Percentiles rank a stretch among this genome's conserved stretches.
Conservation (phyloP, 176 grass and related monocot genomes). For the Elaeis guineensis region DNA sequence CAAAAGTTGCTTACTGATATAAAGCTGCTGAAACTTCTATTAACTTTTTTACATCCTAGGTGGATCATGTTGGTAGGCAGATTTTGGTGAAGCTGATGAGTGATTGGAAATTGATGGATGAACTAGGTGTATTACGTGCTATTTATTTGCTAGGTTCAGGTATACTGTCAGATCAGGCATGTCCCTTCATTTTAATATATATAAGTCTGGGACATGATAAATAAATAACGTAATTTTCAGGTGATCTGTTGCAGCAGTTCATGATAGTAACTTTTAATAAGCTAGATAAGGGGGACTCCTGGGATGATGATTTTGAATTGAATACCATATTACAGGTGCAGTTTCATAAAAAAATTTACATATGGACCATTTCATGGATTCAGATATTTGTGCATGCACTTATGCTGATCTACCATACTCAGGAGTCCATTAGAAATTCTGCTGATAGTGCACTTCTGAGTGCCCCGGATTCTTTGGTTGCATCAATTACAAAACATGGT, state of each 20-base stretch:
- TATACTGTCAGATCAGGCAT: constrained; percentile 12
- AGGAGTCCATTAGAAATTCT: constrained; percentile 96
- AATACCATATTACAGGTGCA: constrained; percentile 92
- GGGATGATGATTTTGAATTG: constrained; percentile 94
- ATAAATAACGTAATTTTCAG: constrained; percentile 32
- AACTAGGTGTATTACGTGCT: constrained; percentile 76
- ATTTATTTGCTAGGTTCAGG: constrained; percentile 98
- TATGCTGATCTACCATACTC: constrained; percentile 26
- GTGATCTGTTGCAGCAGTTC: constrained; percentile 97
- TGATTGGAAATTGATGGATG: constrained; percentile 89
- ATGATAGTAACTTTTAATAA: constrained; percentile 71
- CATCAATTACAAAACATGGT: constrained; percentile 49
- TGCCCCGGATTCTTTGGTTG: constrained; percentile 74
- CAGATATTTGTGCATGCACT: too few relatives aligned
- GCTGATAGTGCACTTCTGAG: constrained; percentile 69
- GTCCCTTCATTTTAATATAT: not conserved
- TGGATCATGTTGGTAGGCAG: constrained; percentile 74
- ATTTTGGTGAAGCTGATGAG: constrained; percentile 77
- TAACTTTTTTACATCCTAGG: constrained; percentile 38
- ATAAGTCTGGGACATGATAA: constrained; percentile 6
- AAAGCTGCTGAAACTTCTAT: constrained; percentile 6
- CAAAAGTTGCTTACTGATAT: not conserved
- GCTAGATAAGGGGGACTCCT: constrained; percentile 79
- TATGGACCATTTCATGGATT: too few relatives aligned
- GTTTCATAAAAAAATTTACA: constrained; percentile 10